Evolutionary conservation across 495 filamentous ascomycete species (phyloP).

Genomic region (Podospora appendiculata): DNA sequence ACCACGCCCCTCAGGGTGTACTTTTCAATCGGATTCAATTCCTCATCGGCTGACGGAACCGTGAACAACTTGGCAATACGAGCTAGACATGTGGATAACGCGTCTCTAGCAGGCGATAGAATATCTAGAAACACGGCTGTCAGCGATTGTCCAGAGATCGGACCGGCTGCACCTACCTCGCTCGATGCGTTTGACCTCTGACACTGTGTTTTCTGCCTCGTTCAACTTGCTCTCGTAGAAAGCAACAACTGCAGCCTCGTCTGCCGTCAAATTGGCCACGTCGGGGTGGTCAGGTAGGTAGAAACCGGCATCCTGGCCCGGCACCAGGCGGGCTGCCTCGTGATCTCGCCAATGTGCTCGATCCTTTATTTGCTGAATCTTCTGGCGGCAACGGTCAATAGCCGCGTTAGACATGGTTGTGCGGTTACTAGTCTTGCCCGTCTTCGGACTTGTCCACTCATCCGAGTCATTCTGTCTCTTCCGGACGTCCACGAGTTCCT

Average conservation of each 20-base stretch:
- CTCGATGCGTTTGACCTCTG: constrained; percentile 8
- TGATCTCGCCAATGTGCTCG: constrained; percentile 31
- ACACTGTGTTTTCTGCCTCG: constrained; percentile 3
- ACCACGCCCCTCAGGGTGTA: constrained; percentile 36
- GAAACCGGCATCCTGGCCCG: constrained; percentile 35
- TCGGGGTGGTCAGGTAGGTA: constrained; percentile 42
- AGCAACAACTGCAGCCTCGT: constrained; percentile 13
- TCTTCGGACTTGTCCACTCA: constrained; percentile 10
- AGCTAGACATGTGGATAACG: neutral
- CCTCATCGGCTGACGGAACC: constrained; percentile 19
- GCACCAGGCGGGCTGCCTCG: constrained; percentile 28
- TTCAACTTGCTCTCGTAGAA: constrained; percentile 9
- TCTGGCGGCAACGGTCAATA: constrained; percentile 14
- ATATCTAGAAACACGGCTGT: constrained; percentile 9
- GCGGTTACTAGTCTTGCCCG: constrained; percentile 26
- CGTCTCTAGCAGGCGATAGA: constrained; percentile 6
- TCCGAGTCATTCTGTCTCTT: constrained; percentile 15
- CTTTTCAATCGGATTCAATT: constrained; percentile 29
- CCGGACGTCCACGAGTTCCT: neutral
- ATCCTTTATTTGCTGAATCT: constrained; percentile 11
- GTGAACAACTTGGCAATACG: constrained; percentile 12
- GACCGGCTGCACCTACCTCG: constrained; percentile 6
- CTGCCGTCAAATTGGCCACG: constrained; percentile 28
- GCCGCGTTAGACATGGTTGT: constrained; percentile 16
- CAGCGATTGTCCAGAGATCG: constrained; percentile 5